Evolutionary conservation across 805 yeast species (phyloP).

Genomic region (Cyberlindnera euphorbiae): DNA sequence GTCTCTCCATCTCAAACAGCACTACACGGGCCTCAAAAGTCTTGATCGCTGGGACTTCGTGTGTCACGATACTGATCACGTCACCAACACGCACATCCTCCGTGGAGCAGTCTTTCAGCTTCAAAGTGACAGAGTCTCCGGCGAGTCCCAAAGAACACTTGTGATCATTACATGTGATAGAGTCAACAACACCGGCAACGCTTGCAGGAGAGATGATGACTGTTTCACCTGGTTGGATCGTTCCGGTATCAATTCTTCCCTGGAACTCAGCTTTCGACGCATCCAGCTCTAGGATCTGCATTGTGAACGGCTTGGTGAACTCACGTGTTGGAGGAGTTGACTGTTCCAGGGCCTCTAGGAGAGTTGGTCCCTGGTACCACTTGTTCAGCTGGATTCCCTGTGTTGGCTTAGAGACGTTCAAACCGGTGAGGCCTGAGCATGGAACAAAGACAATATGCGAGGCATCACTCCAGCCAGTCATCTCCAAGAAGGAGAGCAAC

Average conservation of each 20-base stretch:
- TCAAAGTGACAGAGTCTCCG: slow-evolving; percentile 90
- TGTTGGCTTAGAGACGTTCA: slow-evolving; percentile 82
- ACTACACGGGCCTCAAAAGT: slow-evolving; percentile 79
- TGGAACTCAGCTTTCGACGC: slow-evolving; percentile 87
- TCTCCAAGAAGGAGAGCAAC: slow-evolving; percentile 74
- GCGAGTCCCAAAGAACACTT: slow-evolving; percentile 74
- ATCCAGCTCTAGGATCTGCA: slow-evolving; percentile 83
- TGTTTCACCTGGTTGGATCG: slow-evolving; percentile 87
- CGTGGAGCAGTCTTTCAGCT: slow-evolving; percentile 85
- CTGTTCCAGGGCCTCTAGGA: slow-evolving; percentile 81
- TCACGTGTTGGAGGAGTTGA: slow-evolving; percentile 79
- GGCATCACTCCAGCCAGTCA: slow-evolving; percentile 83
- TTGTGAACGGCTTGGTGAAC: slow-evolving; percentile 81
- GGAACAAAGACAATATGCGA: slow-evolving; percentile 84
- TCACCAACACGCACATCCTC: slow-evolving; percentile 91
- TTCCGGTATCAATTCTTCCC: slow-evolving; percentile 93
- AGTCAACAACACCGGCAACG: slow-evolving; percentile 85
- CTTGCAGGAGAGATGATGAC: slow-evolving; percentile 88
- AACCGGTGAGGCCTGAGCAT: slow-evolving; percentile 89
- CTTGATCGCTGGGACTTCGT: slow-evolving; percentile 80
- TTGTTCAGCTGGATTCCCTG: slow-evolving; percentile 36
- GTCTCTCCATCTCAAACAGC: slow-evolving; percentile 90
- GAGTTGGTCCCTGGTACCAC: slow-evolving; percentile 55
- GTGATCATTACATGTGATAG: slow-evolving; percentile 87
- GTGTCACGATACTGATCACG: slow-evolving; percentile 87